Evolutionary conservation across 768 basidiomycete genomes (phyloP), one percentile per base, ranked within the genome.

Genomic region (Porpolomopsis calyptriformis): DNA sequence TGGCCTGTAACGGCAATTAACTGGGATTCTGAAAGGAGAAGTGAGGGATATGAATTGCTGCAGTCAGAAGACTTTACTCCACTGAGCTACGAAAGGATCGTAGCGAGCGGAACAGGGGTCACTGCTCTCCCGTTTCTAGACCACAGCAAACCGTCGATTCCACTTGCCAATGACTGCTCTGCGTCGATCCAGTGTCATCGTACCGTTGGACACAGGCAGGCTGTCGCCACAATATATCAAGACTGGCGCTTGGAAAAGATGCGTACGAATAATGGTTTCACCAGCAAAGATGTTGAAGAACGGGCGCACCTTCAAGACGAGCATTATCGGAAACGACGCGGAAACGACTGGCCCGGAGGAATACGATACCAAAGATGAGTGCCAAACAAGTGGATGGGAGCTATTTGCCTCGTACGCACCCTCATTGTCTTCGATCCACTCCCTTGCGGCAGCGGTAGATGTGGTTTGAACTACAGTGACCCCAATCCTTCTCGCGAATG

Each of bases 261-360:
- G 52, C 11, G 54, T 53, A 1, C 57, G 54, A 7, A 62, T 26
- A 14, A 60, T 55, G 19, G 45, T 52, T 47, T 62, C 55, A 7
- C 60, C 60, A 1, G 60, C 60, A 2, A 55, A 25, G 16, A 55
- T 25, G 42, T 58, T 60, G 27, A 55, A 27, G 37, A 51, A 52
- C 24, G 23, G 38, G 4, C 23, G 12, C n/a, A 19, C 26, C n/a
- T 43, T 63, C 61, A 23, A 49, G 46, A 2, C 64, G 56, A 16
- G 48, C 49, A 41, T 65, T 64, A 19, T 63, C 63, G 3, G 61
- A 57, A 37, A 65, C 61, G 48, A 63, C 58, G 12, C 58, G 60
- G 3, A 65, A 37, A 10, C 41, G 43, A 26, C 49, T 40, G 1
- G 50, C 37, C 4, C 52, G 52, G 11, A 64, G 47, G 41, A 59